Conservation (phyloP, 805 yeast species). For the Metschnikowia borealis region DNA sequence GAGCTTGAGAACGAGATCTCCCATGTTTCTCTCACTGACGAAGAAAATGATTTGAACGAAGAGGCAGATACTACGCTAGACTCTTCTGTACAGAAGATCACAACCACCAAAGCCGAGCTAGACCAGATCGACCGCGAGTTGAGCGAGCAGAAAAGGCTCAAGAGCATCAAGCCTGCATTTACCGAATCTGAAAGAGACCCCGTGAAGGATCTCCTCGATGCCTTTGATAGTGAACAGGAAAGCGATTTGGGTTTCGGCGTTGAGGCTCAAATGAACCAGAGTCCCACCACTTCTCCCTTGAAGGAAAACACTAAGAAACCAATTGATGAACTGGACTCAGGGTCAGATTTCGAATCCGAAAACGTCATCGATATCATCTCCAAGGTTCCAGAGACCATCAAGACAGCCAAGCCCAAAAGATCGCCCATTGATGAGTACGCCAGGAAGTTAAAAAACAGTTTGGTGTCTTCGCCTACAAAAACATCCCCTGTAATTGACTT, state of each 20-base stretch:
- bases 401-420: conserved; percentile 6
- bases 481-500: conserved; percentile 19
- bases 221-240: conserved; percentile 25
- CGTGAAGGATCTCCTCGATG: conserved; percentile 29
- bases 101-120: conserved; percentile 25
- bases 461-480: conserved; percentile 25
- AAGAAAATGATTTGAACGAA: conserved; percentile 33
- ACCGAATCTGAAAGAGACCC: conserved; percentile 23
- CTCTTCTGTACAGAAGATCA: conserved; percentile 17
- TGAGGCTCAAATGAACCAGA: conserved; percentile 17
- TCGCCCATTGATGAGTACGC: conserved; percentile 36
- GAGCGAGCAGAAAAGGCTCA: conserved; percentile 31
- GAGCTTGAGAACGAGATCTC: conserved; percentile 31
- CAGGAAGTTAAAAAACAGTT: conserved; percentile 24
- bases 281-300: conserved; percentile 34
- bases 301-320: conserved; percentile 1
- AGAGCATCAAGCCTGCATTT: conserved; percentile 30
- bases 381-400: conserved; percentile 1
- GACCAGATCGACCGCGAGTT: conserved; percentile 31
- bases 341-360: conserved; percentile 10
- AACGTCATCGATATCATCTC: conserved; percentile 12
- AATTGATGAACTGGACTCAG: conserved; percentile 6
- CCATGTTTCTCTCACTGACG: conserved; percentile 34
- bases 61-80: conserved; percentile 20
- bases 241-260: conserved; percentile 8